Base-by-base conservation (phyloP, 495 filamentous ascomycete species). In the Hyaloscypha finlandica region DNA sequence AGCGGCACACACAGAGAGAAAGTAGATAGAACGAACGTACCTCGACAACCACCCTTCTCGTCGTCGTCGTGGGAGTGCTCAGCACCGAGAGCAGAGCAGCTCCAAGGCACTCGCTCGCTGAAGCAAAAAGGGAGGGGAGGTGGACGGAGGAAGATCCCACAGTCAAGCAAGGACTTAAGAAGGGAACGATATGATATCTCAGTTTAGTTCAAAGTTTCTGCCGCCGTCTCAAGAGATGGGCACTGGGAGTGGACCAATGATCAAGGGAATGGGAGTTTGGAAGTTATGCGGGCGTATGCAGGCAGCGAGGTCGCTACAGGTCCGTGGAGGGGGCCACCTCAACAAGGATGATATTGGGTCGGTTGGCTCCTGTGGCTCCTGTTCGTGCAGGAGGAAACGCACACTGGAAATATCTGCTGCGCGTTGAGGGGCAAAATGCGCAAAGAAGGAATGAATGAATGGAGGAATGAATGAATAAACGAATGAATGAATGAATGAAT, bases 31-130 rank as follows among this genome's bases (percentile, higher is more conserved):
- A 52, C 54, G 20, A 48, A 67, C 59, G 20, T 56, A 61, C 58
- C 66, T 68, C 61, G 20, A 52, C 59, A 53, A 55, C 66, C 19
- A 25, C 25, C 25, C 25, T 25, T 25, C 66, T 63, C 64, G 60
- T 62, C 30, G 60, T 62, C 30, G n/a, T 68, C 65, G 60, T 63
- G 35, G 59, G 16, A 42, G 68, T 63, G 68, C 67, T 61, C 22
- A 59, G 51, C 63, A 66, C 68, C 63, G 42, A 42, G 59, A 66
- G 58, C 57, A 65, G 57, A 22, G 53, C 56, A 31, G 58, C 67
- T 69, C 67, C 48, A 57, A 64, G 54, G 64, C 67, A 69, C 67
- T 68, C 60, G 37, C 62, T 65, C 67, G 63, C 55, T 57, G 63
- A 45, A 64, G 59, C 52, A 45, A 63, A 25, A 54, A 62, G 16